Evolutionary conservation across 495 filamentous ascomycete genomes (phyloP), one percentile per base, ranked within the genome.

Genomic region (Bacidia gigantensis): DNA sequence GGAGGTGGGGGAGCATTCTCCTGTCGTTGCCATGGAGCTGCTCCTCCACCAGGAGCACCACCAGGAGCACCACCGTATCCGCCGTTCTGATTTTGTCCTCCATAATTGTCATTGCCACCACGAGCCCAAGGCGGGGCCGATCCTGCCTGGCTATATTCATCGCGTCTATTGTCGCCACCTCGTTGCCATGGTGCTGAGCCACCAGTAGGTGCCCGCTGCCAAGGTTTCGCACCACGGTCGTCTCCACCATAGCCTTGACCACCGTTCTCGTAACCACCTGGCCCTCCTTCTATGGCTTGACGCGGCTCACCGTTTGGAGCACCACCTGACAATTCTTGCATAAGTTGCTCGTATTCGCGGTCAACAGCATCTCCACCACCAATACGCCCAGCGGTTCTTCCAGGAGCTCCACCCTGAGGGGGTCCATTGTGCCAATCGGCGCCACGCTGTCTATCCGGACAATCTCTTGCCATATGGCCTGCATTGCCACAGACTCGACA

Each of bases 401-500:
- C 67, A 57, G 53, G 58, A 38, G 46, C 53, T n/a, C 51, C 58
- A 39, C 62, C 64, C 50, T 55, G 56, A 51, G 76, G 70, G 40
- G 73, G 76, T 53, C 80, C 79, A 59, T 94, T 94, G 53, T 90
- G 88, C 87, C 87, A 96, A 64, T 86, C 87, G 24, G 79, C 79
- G 63, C 92, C 92, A 61, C 86, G 79, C 68, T 89, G 86, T 62
- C 87, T 79, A 62, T 97, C 89, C 21, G 88, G 86, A 72, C 92
- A 99, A 71, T 93, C 88, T 59, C 87, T 79, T 55, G 83, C 87
- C 84, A 95, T 89, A 61, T 95, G 87, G 1, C 87, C 87, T 52
- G 87, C 87, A 60, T 93, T 90, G 50, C 93, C 93, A 69, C 93
- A 99, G 61, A 95, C 86, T 58, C 92, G 90, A 73, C 93, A 99